Base-by-base conservation (phyloP, 768 basidiomycete species). In the Dentipellis fragilis region DNA sequence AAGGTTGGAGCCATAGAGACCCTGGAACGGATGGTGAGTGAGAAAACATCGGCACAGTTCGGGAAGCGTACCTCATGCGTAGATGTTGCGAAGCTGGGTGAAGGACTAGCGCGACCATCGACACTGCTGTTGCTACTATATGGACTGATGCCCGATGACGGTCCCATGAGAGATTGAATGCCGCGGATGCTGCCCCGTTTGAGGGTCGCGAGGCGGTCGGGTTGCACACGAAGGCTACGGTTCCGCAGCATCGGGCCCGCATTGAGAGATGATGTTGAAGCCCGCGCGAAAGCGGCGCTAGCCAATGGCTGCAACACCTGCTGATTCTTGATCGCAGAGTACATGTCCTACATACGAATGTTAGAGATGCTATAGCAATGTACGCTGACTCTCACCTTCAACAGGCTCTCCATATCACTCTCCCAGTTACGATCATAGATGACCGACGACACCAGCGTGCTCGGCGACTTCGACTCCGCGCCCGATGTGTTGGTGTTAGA, bases 101-200 rank as follows among this genome's bases (percentile, higher is more conserved):
- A 89, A 6, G 95, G 96, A 66, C 93, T 96, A n/a, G 85, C 78
- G 21, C 93, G 80, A 1, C 95, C 93, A 64, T 94, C 90, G 56
- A 87, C 79, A 61, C 83, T 87, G 67, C 84, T 85, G 62, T 82
- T 86, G 62, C 86, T 89, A 63, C 89, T 89, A 64, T 92, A 93
- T 7, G 90, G 89, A 64, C 87, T 92, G 51, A 73, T 69, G n/a
- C 79, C 77, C n/a, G 74, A 65, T 57, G 81, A 87, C 16, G 79
- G 71, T 48, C 76, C 77, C 12, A 94, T 72, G 55, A 97, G 84
- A 5, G 87, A 84, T 56, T 89, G 88, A 51, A 93, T 71, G 1
- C 94, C 93, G 17, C 93, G 81, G 48, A 98, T 89, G 65, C 93
- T 96, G 21, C 89, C 88, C 37, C 96, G 83, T 71, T 98, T 98